A percentile compares a stretch with the other conserved stretches of the same genome.
Evolutionary conservation across 1,139 yeast species (phyloP).

Genomic region (Arxiozyma bovina): DNA sequence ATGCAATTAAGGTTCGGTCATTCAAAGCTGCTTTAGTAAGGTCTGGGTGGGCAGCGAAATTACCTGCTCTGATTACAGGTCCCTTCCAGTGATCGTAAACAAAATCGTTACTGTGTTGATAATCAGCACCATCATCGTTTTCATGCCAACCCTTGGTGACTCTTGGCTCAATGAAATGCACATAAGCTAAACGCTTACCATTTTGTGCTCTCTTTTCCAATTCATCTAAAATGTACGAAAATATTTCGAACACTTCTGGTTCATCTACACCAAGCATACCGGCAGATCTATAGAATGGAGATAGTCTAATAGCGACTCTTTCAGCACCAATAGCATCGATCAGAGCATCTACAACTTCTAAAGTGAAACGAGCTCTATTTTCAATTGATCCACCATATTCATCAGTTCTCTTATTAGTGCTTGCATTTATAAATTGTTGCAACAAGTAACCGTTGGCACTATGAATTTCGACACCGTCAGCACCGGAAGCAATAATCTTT

Average conservation of each 20-base stretch:
- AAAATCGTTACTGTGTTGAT: conserved; percentile 31
- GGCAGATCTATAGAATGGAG: conserved; percentile 40
- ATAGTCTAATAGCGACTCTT: conserved; percentile 35
- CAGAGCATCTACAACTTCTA: conserved; percentile 12
- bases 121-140: conserved; percentile 18
- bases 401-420: conserved; percentile 50
- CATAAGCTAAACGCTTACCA: conserved; percentile 37
- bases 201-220: conserved; percentile 24
- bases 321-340: conserved; percentile 9
- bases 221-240: conserved; percentile 31
- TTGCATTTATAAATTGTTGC: conserved; percentile 46
- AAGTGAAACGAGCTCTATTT: conserved; percentile 41
- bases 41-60: conserved; percentile 9
- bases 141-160: conserved; percentile 16
- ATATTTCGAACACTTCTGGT: conserved; percentile 24
- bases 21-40: conserved; percentile 2
- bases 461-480: conserved; percentile 60
- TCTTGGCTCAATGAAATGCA: conserved; percentile 44
- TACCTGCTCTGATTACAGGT: conserved; percentile 32
- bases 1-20: conserved; percentile 9
- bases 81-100: conserved; percentile 41
- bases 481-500: conserved; percentile 41
- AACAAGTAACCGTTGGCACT: conserved; percentile 58
- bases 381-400: conserved; percentile 56
- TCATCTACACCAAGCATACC: conserved; percentile 32